Base-by-base conservation (phyloP, 1,139 yeast genomes). In the Diutina sp. region DNA sequence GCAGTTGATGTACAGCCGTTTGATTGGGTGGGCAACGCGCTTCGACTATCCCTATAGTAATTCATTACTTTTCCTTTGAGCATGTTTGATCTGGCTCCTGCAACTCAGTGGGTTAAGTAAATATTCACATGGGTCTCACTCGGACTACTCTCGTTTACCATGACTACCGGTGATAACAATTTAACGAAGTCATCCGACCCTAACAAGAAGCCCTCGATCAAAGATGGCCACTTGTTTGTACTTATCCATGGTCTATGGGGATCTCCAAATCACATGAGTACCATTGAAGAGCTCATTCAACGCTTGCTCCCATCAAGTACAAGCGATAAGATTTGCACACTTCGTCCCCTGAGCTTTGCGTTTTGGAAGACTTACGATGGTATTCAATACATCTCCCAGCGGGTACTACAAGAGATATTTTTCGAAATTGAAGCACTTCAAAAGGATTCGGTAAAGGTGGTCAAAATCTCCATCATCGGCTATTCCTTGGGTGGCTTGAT, bases 231-330 rank as follows among this genome's bases (percentile, higher is more conserved):
- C 66, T 70, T 90, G 54, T 83, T 89, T 64, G 87, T 90, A 18
- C 71, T 90, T n/a, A 77, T 88, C 45, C 97, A 90, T 68, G 97
- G 96, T 66, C 73, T 91, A 44, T 89, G 95, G 88, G 97, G 97
- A 2, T 83, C 85, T 51, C 87, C 93, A 4, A 76, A 77, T 54
- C 96, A 90, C 67, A 74, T 90, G 80, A 70, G 75, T 48, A 75
- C 87, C 12, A 70, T 88, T 55, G 84, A 82, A 61, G 73, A 77
- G 32, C 72, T 81, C 16, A 65, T 90, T 30, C 72, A 73, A 48
- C 73, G 74, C 44, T 67, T 74, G 4, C 61, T 81, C 3, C 63
- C 69, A 7, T 11, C 16, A 6, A 48, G 38, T 29, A 48, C 51
- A 9, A 11, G 14, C 11, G 81, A 78, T 35, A 72, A 75, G 41